Base-by-base conservation (phyloP, 2,329 filamentous ascomycete species). In the Alternaria triticina region DNA sequence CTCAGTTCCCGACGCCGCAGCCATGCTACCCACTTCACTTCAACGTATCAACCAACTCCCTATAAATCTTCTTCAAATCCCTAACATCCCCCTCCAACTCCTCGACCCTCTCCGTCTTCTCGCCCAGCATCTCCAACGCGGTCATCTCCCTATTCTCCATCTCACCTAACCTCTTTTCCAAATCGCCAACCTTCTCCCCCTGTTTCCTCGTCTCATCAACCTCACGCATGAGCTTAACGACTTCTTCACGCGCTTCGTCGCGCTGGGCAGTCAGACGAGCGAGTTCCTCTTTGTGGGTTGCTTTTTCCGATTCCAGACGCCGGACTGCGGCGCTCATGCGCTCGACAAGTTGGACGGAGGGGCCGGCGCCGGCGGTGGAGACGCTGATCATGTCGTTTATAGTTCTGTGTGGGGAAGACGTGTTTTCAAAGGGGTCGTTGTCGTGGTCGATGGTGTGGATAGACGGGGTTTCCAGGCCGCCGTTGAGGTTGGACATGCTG, bases 61-160 rank as follows among this genome's bases (percentile, higher is more conserved):
- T 89, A 83, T 98, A 98, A 86, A 99, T 97, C 75, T 90, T 91
- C 84, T 99, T 99, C 78, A 99, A 86, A 83, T 99, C 96, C 69
- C 89, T 85, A 57, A 99, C 91, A 84, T 98, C 96, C 12, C 91
- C 90, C 79, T 86, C 89, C 70, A 99, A 83, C 84, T 99, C 96
- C 76, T 97, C 94, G 3, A 97, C 94, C 75, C 91, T 84, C 84
- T 99, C 96, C 79, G 93, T 97, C 87, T 97, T 97, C 86, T 99
- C 96, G 2, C 96, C 96, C 60, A 99, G 82, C 89, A 98, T 90
- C 82, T 98, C 94, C 57, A 99, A 84, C 63, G 93, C 96, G 13
- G 94, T 96, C 77, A 97, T 90, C 77, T 98, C 97, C 72, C 95
- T 86, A 66, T 88, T 84, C 73, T 92, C 90, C 68, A 97, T 83